Percentiles rank a stretch among this genome's conserved stretches.
Conservation (phyloP, 2,329 filamentous ascomycete species). For the Colletotrichum ledebouriae region DNA sequence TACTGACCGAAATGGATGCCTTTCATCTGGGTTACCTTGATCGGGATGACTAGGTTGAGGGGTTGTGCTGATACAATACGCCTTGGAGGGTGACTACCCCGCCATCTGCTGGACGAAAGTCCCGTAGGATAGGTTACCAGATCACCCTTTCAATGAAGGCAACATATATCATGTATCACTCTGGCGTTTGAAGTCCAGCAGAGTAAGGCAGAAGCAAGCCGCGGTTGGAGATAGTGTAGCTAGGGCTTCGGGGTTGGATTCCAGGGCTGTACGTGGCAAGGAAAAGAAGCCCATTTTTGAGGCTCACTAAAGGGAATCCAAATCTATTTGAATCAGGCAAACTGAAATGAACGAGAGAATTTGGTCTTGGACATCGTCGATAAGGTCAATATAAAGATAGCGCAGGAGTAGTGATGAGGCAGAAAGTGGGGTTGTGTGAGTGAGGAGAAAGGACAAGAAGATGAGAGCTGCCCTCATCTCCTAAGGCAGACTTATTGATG, state of each 20-base stretch:
- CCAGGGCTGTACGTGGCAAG: not conserved
- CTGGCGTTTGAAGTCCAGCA: not conserved
- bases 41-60: slow-evolving; percentile 27
- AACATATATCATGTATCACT: not conserved
- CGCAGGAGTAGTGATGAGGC: slow-evolving; percentile 3
- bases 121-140: not conserved
- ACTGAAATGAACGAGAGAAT: not conserved
- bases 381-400: not conserved
- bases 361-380: not conserved
- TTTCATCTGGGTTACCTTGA: slow-evolving; percentile 14
- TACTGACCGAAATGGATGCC: slow-evolving; percentile 25
- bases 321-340: not conserved
- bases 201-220: not conserved
- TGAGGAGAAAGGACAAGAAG: slow-evolving; percentile 19
- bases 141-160: slow-evolving; percentile 8
- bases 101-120: not conserved
- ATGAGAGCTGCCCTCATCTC: slow-evolving; percentile 16
- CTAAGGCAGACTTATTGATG: slow-evolving; percentile 29
- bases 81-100: slow-evolving; percentile 22
- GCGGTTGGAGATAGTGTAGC: not conserved
- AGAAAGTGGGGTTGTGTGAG: slow-evolving; percentile 14
- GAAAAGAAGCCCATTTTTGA: no score
- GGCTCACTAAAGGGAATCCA: no score
- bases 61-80: not conserved
- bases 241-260: not conserved